Evolutionary conservation across 164 flowering plant genomes (phyloP), one percentile per base, ranked within the genome.

Genomic region (Vitis cinerea): DNA sequence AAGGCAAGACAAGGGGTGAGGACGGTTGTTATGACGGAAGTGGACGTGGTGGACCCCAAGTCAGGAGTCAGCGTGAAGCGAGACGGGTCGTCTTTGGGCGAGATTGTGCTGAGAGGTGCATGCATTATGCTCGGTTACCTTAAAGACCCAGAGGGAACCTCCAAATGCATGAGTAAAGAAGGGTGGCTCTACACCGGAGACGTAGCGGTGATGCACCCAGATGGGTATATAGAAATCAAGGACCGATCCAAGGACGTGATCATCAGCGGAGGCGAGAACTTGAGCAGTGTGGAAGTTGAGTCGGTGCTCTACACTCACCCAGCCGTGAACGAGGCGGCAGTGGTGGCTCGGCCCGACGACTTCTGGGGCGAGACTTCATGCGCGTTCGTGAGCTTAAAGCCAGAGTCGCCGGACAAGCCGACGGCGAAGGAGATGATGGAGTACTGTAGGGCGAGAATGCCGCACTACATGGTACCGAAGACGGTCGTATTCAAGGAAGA

Each of bases 1-100:
- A 86, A 84, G 70, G 78, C 90, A 0, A 63, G 90, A 37, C 90
- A 86, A 49, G 90, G 90, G 4, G 79, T 86, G 61, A 64, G 74
- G 29, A 71, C 80, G 0, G 8, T 63, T 0, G 76, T 67, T 10
- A 54, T 77, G 80, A 49, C 81, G 10, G 81, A 71, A 10, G 71
- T 80, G 13, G 85, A 81, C 23, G 84, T 84, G 27, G 30, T 81
- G 44, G 86, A 83, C 47, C 52, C 63, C 3, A 61, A 71, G 3
- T 67, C 84, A 0, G 80, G 84, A 0, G 16, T 12, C 54, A 65
- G 81, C 17, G 83, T 81, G 63, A 61, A 51, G 13, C 67, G 80
- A 17, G 86, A 85, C 51, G 86, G 88, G 56, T 51, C 37, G 52
- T 30, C 77, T 1, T 66, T 78, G 4, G 90, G 90, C 1, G 88